Evolutionary conservation across 2,329 filamentous ascomycete species (phyloP).

Genomic region (Fusarium sp.): DNA sequence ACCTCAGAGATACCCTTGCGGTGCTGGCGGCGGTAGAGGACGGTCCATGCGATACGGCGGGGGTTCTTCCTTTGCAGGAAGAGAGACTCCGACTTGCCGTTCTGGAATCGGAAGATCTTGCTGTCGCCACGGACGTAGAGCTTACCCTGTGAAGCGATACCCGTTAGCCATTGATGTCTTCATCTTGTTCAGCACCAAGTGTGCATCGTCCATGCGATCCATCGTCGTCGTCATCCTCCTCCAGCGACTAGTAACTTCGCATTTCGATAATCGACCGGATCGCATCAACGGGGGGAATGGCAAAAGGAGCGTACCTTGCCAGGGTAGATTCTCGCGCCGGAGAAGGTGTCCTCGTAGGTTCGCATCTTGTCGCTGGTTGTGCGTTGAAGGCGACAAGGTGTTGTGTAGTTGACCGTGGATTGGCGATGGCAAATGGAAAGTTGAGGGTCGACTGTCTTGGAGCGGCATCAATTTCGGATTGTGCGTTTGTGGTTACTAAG

Average conservation of each 20-base stretch:
- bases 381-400: conserved; percentile 57
- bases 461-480: conserved; percentile 56
- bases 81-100: conserved; percentile 99
- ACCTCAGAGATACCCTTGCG: conserved; percentile 99
- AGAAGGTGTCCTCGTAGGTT: conserved; percentile 75
- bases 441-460: conserved; percentile 46
- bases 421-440: conserved; percentile 53
- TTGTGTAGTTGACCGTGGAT: conserved; percentile 56
- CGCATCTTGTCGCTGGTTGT: conserved; percentile 67
- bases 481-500: conserved; percentile 56
- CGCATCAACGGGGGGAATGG: conserved; percentile 33
- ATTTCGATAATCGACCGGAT: conserved; percentile 42
- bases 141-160: conserved; percentile 79
- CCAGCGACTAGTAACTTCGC: conserved; percentile 25
- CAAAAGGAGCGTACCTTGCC: conserved; percentile 67
- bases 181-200: conserved; percentile 19
- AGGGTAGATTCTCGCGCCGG: conserved; percentile 75
- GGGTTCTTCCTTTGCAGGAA: conserved; percentile 99
- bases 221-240: conserved; percentile 20
- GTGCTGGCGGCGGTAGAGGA: conserved; percentile 98
- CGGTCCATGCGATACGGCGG: conserved; percentile 98
- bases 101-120: conserved; percentile 99
- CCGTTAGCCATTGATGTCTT: conserved; percentile 48
- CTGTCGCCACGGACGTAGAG: conserved; percentile 99
- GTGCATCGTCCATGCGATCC: conserved; percentile 29